Conservation (phyloP, 2,329 filamentous ascomycete genomes). For the Penicillium sp. region DNA sequence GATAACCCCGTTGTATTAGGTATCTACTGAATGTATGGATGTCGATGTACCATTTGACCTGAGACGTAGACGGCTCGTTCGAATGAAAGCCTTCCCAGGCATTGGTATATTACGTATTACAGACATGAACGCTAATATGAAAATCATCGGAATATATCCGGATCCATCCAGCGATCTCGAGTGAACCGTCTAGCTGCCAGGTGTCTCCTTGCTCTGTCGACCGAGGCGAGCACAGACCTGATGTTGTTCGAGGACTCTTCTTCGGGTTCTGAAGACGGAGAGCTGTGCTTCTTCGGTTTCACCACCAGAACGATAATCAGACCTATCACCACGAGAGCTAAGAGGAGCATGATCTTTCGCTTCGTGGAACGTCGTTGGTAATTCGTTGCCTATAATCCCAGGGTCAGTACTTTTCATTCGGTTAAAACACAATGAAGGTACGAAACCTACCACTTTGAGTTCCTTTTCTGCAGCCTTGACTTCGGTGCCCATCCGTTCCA, state of each 20-base stretch:
- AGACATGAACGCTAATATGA: conserved; percentile 4
- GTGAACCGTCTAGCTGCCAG: conserved; percentile 26
- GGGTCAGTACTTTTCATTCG: not conserved
- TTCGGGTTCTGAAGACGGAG: conserved; percentile 27
- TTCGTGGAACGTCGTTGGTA: conserved; percentile 90
- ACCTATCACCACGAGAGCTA: conserved; percentile 79
- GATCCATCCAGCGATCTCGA: conserved; percentile 37
- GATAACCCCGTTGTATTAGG: not conserved
- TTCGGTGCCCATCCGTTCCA: conserved; percentile 90
- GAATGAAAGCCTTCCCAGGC: not conserved
- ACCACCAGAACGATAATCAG: conserved; percentile 81
- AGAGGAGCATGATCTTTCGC: conserved; percentile 87
- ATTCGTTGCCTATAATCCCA: conserved; percentile 62
- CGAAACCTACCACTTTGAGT: conserved; percentile 66
- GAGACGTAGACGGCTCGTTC: too few relatives aligned
- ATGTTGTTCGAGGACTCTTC: conserved; percentile 30
- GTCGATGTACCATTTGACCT: not conserved
- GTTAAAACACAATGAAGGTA: too few relatives aligned
- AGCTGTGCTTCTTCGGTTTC: conserved; percentile 65
- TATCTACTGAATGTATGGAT: not conserved
- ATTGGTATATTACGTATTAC: conserved; percentile 24
- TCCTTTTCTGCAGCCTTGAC: conserved; percentile 93
- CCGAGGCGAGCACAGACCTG: conserved; percentile 22
- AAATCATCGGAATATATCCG: conserved; percentile 38
- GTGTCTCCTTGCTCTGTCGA: conserved; percentile 27